Conservation (phyloP, 495 filamentous ascomycete species). For the Umbilicaria muhlenbergii region DNA sequence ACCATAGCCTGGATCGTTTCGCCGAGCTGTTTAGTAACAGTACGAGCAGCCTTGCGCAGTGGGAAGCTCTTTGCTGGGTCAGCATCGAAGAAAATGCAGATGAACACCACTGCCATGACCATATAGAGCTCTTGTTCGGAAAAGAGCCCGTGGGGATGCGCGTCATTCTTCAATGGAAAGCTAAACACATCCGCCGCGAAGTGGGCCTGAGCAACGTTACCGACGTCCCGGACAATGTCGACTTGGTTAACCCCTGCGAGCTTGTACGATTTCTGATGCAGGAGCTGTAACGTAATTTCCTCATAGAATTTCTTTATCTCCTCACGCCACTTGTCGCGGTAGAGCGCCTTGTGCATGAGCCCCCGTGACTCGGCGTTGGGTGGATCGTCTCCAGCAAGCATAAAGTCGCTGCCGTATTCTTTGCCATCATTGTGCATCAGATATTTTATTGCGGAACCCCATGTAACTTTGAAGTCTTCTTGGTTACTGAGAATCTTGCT, state of each 20-base stretch:
- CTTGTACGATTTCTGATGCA: conserved; percentile 31
- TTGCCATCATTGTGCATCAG: conserved; percentile 26
- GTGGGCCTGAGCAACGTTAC: conserved; percentile 43
- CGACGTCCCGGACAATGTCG: conserved; percentile 47
- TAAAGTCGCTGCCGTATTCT: conserved; percentile 32
- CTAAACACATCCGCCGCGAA: conserved; percentile 47
- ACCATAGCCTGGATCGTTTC: conserved; percentile 44
- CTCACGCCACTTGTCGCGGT: conserved; percentile 31
- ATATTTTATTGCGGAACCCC: conserved; percentile 37
- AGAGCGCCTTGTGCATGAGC: conserved; percentile 32
- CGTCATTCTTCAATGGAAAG: conserved; percentile 44
- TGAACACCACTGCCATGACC: conserved; percentile 41
- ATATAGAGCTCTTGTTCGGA: conserved; percentile 43
- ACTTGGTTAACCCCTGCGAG: conserved; percentile 41
- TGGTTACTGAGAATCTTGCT: conserved; percentile 31
- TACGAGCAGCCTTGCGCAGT: conserved; percentile 36
- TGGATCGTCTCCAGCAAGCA: conserved; percentile 36
- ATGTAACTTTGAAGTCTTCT: conserved; percentile 38
- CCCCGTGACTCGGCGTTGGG: conserved; percentile 29
- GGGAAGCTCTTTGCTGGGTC: conserved; percentile 50
- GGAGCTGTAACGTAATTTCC: conserved; percentile 32
- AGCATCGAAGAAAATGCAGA: conserved; percentile 47
- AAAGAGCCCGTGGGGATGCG: conserved; percentile 41
- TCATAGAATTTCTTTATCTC: conserved; percentile 37
- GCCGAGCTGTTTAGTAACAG: conserved; percentile 42